Percentiles rank a stretch among this genome's conserved stretches.
Evolutionary conservation across 106 monocot species (phyloP).

Genomic region (Dendrobium huoshanense): DNA sequence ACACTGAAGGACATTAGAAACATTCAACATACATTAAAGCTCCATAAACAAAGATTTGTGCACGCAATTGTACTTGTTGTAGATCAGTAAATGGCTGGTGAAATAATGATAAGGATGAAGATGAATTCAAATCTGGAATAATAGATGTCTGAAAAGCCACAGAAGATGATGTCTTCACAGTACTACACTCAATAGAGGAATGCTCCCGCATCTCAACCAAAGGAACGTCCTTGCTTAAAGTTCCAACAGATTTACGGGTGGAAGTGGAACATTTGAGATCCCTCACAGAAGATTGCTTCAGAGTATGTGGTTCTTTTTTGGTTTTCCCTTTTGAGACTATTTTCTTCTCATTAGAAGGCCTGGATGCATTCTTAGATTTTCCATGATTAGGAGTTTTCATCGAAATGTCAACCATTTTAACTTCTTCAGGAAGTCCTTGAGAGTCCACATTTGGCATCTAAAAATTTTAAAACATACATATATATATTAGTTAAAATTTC

Average conservation of each 20-base stretch:
- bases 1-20: neutral
- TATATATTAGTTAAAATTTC: neutral
- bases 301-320: constrained; percentile 25
- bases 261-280: constrained; percentile 15
- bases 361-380: constrained; percentile 19
- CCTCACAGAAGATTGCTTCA: constrained; percentile 33
- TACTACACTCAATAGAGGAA: constrained; percentile 21
- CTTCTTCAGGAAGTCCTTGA: constrained; percentile 12
- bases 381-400: constrained; percentile 14
- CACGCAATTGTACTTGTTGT: constrained; percentile 90
- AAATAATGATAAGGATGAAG: constrained; percentile 29
- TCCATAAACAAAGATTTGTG: constrained; percentile 97
- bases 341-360: constrained; percentile 13
- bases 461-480: neutral
- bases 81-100: constrained; percentile 78
- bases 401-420: neutral
- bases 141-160: constrained; percentile 33
- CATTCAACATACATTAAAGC: constrained; percentile 69
- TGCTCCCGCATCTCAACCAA: constrained; percentile 18
- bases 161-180: constrained; percentile 18
- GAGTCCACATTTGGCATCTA: constrained; percentile 17
- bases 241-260: constrained; percentile 9
- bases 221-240: constrained; percentile 18
- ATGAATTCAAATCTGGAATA: constrained; percentile 48
- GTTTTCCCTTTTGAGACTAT: constrained; percentile 16